phyloP scores from a whole-genome alignment of 345 rosid species.

The Salix brachista region DNA sequence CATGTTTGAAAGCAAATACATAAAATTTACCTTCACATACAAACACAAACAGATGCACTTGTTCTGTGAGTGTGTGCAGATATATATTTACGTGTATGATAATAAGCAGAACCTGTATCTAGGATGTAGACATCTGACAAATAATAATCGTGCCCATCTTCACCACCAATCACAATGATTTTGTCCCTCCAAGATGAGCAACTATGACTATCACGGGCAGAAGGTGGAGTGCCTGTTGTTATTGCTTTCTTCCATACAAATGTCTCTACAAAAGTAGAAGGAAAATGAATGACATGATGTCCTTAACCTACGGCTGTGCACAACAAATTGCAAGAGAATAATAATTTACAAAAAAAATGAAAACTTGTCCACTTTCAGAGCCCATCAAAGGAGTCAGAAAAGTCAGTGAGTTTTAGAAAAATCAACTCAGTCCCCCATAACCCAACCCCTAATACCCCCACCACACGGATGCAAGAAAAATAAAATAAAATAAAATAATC shows the following conservation, averaged over 20 bases:
- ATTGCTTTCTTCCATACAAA: conserved; percentile 81
- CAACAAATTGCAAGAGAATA: background rate
- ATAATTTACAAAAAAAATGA: background rate
- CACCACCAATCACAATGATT: conserved; percentile 88
- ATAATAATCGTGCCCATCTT: conserved; percentile 90
- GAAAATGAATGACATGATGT: background rate
- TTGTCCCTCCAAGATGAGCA: conserved; percentile 95
- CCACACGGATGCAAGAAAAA: background rate
- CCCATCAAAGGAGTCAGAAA: background rate
- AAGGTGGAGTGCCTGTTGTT: conserved; percentile 78
- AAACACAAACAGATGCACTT: background rate
- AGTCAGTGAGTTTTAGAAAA: background rate
- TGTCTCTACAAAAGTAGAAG: conserved; percentile 53
- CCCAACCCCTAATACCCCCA: background rate
- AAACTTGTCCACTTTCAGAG: background rate
- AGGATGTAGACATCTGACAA: conserved; percentile 90
- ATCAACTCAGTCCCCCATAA: background rate
- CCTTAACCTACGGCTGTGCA: background rate
- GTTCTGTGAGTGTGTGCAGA: background rate
- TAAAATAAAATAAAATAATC: background rate
- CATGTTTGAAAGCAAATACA: background rate
- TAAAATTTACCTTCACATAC: too few relatives aligned
- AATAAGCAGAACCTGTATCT: conserved; percentile 69
- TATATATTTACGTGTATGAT: background rate
- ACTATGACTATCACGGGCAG: conserved; percentile 92